A percentile compares a stretch with the other conserved stretches of the same genome.
phyloP scores from a whole-genome alignment of 805 yeast species.

The Sungouiozyma ichnusensis region DNA sequence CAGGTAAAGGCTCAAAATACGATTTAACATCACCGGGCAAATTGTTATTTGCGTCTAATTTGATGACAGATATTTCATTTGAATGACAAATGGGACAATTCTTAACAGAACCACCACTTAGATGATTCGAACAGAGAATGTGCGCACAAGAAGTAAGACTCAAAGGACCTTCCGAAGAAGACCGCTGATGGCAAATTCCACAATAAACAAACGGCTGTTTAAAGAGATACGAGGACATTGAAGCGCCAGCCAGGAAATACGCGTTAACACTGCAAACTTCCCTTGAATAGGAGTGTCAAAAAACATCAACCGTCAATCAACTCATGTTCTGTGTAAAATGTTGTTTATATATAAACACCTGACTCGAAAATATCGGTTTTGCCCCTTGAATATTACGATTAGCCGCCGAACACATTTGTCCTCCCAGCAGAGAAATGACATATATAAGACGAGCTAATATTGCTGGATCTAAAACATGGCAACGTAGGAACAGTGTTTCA shows the following conservation, averaged over 20 bases:
- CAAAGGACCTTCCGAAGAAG: slow-evolving; percentile 16
- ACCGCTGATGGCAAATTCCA: slow-evolving; percentile 24
- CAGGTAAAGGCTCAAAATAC: slow-evolving; percentile 22
- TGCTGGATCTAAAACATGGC: too few species aligned
- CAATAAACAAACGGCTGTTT: slow-evolving; percentile 28
- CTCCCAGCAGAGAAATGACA: too few species aligned
- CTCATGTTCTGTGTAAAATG: too few species aligned
- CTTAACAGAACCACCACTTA: slow-evolving; percentile 2
- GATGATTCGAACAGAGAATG: slow-evolving; percentile 27
- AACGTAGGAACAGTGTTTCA: too few species aligned
- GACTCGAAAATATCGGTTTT: background rate
- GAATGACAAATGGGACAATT: slow-evolving; percentile 16
- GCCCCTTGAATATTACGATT: background rate
- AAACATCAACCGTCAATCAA: background rate
- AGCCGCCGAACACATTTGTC: slow-evolving; percentile 1
- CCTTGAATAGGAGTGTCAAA: background rate
- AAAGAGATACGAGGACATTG: slow-evolving; percentile 8
- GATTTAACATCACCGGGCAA: slow-evolving; percentile 17
- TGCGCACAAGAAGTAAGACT: slow-evolving; percentile 33
- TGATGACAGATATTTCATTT: slow-evolving; percentile 14
- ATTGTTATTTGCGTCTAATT: slow-evolving; percentile 10
- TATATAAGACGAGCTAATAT: too few species aligned
- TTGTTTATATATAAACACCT: too few species aligned
- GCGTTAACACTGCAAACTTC: too few species aligned
- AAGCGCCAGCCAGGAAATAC: too few species aligned